These are phyloP conservation scores for Blastomyces parvus DNA, from an alignment of 2,329 filamentous ascomycete species.

Conservation along the genomic window DNA sequence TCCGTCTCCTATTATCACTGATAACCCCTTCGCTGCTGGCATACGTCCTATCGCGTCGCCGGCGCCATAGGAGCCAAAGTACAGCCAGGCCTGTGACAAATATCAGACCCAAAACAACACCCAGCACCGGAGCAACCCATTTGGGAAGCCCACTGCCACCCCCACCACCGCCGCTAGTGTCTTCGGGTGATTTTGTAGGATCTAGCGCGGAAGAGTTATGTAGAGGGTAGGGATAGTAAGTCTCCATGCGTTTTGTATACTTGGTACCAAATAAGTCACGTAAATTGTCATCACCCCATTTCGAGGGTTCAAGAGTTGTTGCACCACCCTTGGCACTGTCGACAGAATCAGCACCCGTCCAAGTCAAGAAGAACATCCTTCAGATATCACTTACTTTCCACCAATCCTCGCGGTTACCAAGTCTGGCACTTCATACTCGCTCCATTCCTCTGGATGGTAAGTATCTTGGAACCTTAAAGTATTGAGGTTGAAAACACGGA, in stretches of 20 bases:
- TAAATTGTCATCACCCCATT: slow-evolving; percentile 45
- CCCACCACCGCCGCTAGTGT: slow-evolving; percentile 16
- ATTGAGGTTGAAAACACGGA: slow-evolving; percentile 42
- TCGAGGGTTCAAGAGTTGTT: slow-evolving; percentile 19
- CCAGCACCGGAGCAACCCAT: slow-evolving; percentile 54
- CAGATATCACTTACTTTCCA: slow-evolving; percentile 23
- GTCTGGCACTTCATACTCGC: slow-evolving; percentile 24
- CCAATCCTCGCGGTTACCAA: slow-evolving; percentile 27
- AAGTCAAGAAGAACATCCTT: neutral
- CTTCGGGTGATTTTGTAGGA: slow-evolving; percentile 19
- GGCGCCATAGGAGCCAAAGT: slow-evolving; percentile 45
- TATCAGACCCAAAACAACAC: slow-evolving; percentile 52
- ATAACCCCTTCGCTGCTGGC: slow-evolving; percentile 32
- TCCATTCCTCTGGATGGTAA: slow-evolving; percentile 26
- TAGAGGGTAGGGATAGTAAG: slow-evolving; percentile 51
- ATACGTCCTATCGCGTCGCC: slow-evolving; percentile 33
- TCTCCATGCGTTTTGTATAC: slow-evolving; percentile 48
- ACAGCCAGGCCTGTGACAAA: slow-evolving; percentile 45
- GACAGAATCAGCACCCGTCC: slow-evolving; percentile 9
- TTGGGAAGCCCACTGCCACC: slow-evolving; percentile 39
- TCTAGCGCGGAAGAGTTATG: slow-evolving; percentile 1
- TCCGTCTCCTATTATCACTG: slow-evolving; percentile 41
- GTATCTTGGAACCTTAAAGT: slow-evolving; percentile 24
- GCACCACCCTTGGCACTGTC: slow-evolving; percentile 26
- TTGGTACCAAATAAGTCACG: slow-evolving; percentile 44